Evolutionary conservation across 2,329 filamentous ascomycete species (phyloP), one percentile per base, ranked within the genome.

Genomic region (Aspergillus calidoustus): DNA sequence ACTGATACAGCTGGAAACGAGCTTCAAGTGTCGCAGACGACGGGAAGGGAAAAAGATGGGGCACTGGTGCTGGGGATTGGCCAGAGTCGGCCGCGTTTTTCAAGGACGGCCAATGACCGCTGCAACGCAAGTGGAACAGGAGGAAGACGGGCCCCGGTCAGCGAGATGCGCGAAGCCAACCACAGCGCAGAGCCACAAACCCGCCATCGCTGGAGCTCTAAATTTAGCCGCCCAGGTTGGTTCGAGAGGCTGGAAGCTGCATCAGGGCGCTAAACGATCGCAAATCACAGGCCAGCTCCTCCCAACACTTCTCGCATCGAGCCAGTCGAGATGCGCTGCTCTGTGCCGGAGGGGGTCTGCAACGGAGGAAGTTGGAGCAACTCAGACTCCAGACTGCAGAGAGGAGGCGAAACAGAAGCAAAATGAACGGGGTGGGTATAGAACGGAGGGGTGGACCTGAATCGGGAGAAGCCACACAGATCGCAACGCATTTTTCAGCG

Each of bases 181-280:
- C 59, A 70, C 3, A 48, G 11, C 22, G 7, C 43, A 44, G 44
- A 43, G 60, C 47, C 50, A 57, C 65, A 56, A 53, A 57, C 54
- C 60, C 57, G 61, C 60, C 58, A 66, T 61, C 64, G 59, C 64
- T 61, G 66, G 64, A 69, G 71, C 72, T 73, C 74, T 77, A 77
- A 75, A 71, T 77, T 76, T 77, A 77, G 75, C 74, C 72, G 70
- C 71, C 68, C 66, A 66, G 66, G 66, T 61, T 62, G 54, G 57
- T 62, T 55, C 60, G 67, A 65, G 66, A 65, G 66, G 61, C 62
- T 68, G 64, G 65, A 68, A 63, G 66, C 65, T 71, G 65, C 65
- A 69, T 71, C 67, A 64, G 65, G 72, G 74, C 74, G 74, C 69
- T 72, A 76, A 76, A 72, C 61, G 60, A 68, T 68, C 65, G 67